Evolutionary conservation across 495 filamentous ascomycete genomes (phyloP), one percentile per base, ranked within the genome.

Genomic region (Parmelia sp.): DNA sequence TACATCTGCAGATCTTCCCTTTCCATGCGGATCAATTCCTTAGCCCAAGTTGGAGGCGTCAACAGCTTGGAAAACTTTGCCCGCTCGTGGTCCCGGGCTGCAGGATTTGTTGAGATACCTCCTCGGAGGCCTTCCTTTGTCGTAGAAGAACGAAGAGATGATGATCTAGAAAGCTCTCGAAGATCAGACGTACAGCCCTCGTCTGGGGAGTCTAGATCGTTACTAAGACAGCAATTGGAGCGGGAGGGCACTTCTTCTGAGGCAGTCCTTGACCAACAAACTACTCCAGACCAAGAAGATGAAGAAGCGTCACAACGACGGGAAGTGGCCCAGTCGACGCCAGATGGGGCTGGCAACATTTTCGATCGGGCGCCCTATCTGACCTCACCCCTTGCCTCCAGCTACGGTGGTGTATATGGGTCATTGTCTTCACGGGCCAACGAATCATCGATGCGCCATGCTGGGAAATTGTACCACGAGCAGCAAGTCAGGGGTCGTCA

Each of bases 11-110:
- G 70, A 49, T 71, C 89, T 5, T 96, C 92, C 23, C 79, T 94
- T 68, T 90, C 90, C 49, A 79, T 89, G 71, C 84, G 88, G 42
- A 74, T 92, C 42, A 76, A 82, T 51, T 78, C 82, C 51, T 66
- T 97, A 31, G 81, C 88, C 65, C 86, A 95, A 60, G 89, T 87
- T 17, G 94, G 94, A 47, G 94, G 94, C 36, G 88, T 90, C 58
- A 98, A 98, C 74, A 94, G 89, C 71, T 86, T 97, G 69, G 87
- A 95, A 68, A 96, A 92, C 70, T 98, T 98, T 73, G 89, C 94
- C 57, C 85, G 90, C 55, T 95, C 90, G 68, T 97, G 93, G 91
- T 90, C 91, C 71, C 85, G 94, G 70, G 94, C 94, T 40, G 92
- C 93, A 6, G 86, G 82, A 40, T 98, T 97, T 78, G 81, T 83